Evolutionary conservation across 306 rosid genomes (phyloP).

Genomic region (Trifolium repens): DNA sequence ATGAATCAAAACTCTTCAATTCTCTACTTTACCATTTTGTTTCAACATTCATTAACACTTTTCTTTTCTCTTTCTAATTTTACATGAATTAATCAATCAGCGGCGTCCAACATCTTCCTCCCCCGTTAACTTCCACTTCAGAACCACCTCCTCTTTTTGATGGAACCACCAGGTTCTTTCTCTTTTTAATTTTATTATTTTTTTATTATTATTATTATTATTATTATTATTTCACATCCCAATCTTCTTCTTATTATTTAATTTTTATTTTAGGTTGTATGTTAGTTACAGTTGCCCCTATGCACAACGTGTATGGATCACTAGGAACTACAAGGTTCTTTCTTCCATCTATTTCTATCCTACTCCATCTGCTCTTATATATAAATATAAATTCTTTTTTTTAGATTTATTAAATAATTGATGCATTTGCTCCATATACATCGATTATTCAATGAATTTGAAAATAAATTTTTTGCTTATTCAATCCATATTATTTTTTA

Average conservation of each 20-base stretch:
- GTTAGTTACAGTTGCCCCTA: constrained; percentile 61
- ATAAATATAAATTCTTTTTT: too few species aligned
- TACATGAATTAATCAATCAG: constrained; percentile 20
- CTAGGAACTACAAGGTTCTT: constrained; percentile 72
- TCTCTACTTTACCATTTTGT: not conserved
- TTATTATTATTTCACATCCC: not conserved
- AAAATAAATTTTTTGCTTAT: too few species aligned
- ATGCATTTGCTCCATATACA: too few species aligned
- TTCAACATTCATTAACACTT: not conserved
- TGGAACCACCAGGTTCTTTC: constrained; percentile 68
- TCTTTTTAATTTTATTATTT: not conserved
- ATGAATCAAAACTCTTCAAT: not conserved
- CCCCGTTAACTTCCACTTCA: constrained; percentile 60
- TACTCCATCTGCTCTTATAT: too few species aligned
- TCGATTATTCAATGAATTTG: too few species aligned
- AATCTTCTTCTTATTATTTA: not conserved
- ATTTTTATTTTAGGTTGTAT: constrained; percentile 55
- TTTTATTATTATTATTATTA: too few species aligned
- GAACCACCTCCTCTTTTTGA: constrained; percentile 77
- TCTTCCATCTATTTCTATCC: too few species aligned
- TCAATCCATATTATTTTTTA: too few species aligned
- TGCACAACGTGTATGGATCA: constrained; percentile 90
- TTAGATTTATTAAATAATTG: too few species aligned
- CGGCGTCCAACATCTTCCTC: constrained; percentile 48
- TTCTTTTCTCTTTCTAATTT: not conserved